Conservation (phyloP, 345 rosid genomes). For the Arabidopsis thaliana region DNA sequence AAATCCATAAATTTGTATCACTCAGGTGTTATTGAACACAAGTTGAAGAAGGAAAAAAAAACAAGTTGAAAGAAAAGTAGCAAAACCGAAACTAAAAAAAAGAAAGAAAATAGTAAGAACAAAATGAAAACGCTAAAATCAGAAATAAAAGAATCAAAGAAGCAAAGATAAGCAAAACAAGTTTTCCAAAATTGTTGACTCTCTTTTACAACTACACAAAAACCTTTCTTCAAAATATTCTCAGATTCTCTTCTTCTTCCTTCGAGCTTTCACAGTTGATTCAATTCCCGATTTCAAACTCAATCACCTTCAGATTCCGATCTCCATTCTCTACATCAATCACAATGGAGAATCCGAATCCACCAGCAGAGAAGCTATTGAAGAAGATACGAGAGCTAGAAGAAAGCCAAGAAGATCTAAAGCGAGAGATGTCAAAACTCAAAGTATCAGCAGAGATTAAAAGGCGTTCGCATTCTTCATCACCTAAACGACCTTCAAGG, state of each 20-base stretch:
- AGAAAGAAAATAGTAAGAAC: not conserved
- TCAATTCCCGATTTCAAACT: constrained; percentile 25
- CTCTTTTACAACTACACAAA: no score
- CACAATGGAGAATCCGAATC: constrained; percentile 65
- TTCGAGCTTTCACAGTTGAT: not conserved
- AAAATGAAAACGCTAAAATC: constrained; percentile 22
- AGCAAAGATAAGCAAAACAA: constrained; percentile 39
- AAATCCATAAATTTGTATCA: no score
- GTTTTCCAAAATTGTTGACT: constrained; percentile 7
- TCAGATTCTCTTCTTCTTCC: not conserved
- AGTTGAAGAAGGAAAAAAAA: no score
- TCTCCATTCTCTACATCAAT: constrained; percentile 4
- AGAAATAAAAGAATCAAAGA: constrained; percentile 11
- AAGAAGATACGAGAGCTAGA: constrained; percentile 88
- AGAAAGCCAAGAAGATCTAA: constrained; percentile 80
- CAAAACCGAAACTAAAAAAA: not conserved
- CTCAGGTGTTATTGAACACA: no score
- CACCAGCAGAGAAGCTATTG: constrained; percentile 78
- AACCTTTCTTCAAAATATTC: not conserved
- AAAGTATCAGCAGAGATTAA: constrained; percentile 45
- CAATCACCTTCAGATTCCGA: constrained; percentile 33
- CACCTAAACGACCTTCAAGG: constrained; percentile 66
- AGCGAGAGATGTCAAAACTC: constrained; percentile 77
- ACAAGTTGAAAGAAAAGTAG: not conserved
- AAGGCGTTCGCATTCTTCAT: constrained; percentile 84